Base-by-base conservation (phyloP, 805 yeast species). In the Starmerella asiatica region DNA sequence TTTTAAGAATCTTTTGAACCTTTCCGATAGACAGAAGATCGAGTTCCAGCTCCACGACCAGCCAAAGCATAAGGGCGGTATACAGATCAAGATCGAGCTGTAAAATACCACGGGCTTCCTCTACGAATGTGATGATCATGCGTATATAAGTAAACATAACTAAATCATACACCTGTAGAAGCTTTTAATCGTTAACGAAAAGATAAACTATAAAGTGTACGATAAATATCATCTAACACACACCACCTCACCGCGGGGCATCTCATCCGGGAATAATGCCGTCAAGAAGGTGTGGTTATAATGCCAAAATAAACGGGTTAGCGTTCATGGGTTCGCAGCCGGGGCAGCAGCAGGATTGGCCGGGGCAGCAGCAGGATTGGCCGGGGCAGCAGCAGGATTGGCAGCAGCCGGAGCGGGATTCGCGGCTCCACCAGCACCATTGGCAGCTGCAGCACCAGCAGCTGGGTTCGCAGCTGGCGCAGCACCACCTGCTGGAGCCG, bases 1-100 rank as follows among this genome's bases (percentile, higher is more conserved):
- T 59, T 81, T 88, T 64, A 88, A 84, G 72, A 76, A 74, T 62
- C 83, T 82, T 36, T 70, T 88, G 59, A 79, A 75, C 60, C 72
- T 88, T 56, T 65, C 70, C 44, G 47, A 45, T 24, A 85, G 75
- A 37, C 74, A 68, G 47, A 88, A 80, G 53, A 68, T 88, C 53
- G 96, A 86, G 67, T 86, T 83, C 65, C 68, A 67, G 57, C 64
- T 76, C 45, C 91, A 79, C 62, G 76, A 72, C 57, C 24, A 23
- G 39, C 32, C 39, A 23, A 37, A 32, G 21, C 28, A 36, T 23
- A 36, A 37, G 37, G 37, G 40, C 34, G 46, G 45, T 5, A 31
- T 46, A 16, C 29, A 44, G 21, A 35, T 47, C 24, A 47, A 44
- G 45, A 36, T 47, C 38, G 45, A 47, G 43, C 37, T 46, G 21